Evolutionary conservation across 1,284 basidiomycete genomes (phyloP).

Genomic region (Apiotrichum laibachii): DNA sequence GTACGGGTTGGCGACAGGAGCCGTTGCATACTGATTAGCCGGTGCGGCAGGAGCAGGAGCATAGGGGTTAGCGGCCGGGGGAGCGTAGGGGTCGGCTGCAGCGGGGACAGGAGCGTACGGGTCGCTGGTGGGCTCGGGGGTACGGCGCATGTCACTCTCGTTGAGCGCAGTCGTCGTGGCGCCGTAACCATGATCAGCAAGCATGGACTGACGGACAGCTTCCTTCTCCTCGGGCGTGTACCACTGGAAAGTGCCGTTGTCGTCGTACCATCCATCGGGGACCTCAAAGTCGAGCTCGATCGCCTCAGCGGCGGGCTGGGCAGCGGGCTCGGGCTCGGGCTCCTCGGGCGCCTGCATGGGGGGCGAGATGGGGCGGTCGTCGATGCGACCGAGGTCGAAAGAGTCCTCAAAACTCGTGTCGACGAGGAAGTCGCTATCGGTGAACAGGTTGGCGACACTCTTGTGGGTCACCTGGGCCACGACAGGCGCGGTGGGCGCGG

Average conservation of each 20-base stretch:
- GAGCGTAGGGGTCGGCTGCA: not conserved
- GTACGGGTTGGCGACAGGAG: conserved; percentile 23
- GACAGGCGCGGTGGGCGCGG: no score
- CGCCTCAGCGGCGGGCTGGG: no score
- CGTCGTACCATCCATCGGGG: conserved; percentile 48
- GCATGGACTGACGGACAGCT: conserved; percentile 36
- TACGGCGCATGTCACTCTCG: conserved; percentile 10
- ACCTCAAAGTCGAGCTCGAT: conserved; percentile 42
- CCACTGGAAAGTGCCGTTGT: conserved; percentile 41
- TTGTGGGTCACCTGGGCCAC: no score
- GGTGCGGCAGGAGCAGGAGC: conserved; percentile 1
- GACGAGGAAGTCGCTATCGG: conserved; percentile 33
- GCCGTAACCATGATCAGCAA: conserved; percentile 17
- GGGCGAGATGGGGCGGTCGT: not conserved
- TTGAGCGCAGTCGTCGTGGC: not conserved
- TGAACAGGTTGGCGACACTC: conserved; percentile 23
- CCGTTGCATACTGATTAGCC: conserved; percentile 17
- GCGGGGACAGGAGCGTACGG: conserved; percentile 4
- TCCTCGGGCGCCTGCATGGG: not conserved
- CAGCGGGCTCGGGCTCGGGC: conserved; percentile 8
- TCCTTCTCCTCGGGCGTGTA: conserved; percentile 47
- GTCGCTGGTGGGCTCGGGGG: conserved; percentile 1
- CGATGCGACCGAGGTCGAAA: conserved; percentile 18
- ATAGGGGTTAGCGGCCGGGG: conserved; percentile 5
- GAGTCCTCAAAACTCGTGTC: conserved; percentile 40